phyloP scores from a whole-genome alignment of 306 rosid species.

The Cicer pinnatifidum region DNA sequence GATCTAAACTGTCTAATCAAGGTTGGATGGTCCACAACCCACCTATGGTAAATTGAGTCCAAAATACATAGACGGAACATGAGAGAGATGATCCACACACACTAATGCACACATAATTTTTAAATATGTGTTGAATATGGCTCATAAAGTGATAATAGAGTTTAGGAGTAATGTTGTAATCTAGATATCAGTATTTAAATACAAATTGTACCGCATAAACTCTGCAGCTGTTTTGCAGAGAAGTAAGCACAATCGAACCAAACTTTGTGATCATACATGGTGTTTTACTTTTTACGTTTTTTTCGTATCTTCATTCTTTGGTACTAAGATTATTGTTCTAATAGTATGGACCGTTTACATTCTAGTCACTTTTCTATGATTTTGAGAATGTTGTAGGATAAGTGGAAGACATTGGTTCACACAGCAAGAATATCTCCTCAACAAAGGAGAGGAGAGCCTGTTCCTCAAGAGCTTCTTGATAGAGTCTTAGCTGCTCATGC shows the following conservation, averaged over 20 bases:
- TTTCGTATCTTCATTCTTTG: no score
- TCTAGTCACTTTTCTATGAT: background rate
- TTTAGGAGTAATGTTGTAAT: no score
- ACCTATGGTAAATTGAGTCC: background rate
- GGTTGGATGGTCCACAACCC: background rate
- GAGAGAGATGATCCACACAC: background rate
- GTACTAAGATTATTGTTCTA: no score
- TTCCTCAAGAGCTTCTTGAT: constrained; percentile 81
- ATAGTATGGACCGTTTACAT: constrained; percentile 16
- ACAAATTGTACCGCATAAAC: no score
- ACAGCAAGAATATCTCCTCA: constrained; percentile 83
- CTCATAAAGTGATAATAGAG: no score
- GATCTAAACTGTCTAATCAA: background rate
- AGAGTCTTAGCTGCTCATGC: constrained; percentile 77
- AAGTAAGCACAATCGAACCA: no score
- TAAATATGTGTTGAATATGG: no score
- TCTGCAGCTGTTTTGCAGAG: no score
- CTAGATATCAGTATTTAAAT: no score
- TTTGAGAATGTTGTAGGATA: constrained; percentile 57
- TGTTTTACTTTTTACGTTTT: no score
- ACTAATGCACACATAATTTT: no score
- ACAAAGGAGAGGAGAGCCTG: constrained; percentile 82
- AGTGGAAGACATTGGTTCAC: constrained; percentile 87
- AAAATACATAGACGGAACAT: background rate
- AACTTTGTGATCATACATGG: no score